Evolutionary conservation across 768 basidiomycete species (phyloP).

Genomic region (Tulasnella sp.): DNA sequence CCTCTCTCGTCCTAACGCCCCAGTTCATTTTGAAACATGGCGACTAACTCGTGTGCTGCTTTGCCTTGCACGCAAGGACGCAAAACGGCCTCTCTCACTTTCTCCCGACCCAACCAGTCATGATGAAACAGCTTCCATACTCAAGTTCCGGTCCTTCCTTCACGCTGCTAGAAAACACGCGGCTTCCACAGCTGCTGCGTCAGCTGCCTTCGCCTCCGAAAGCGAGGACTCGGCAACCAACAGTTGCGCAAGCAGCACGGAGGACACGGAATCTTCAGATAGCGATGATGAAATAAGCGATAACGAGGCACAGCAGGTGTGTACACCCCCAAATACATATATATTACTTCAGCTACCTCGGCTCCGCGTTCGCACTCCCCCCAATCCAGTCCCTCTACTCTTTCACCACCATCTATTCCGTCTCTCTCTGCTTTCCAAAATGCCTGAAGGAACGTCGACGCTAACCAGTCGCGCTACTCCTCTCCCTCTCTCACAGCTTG

Average conservation of each 20-base stretch:
- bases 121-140: background rate
- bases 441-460: constrained; percentile 9
- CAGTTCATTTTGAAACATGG: constrained; percentile 10
- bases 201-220: background rate
- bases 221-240: constrained; percentile 10
- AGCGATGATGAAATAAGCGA: constrained; percentile 12
- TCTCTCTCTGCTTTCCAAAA: background rate
- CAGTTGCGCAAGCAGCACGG: background rate
- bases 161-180: constrained; percentile 10
- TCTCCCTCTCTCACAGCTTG: constrained; percentile 2
- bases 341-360: background rate
- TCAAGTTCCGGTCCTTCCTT: constrained; percentile 5
- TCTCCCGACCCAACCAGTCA: background rate
- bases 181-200: constrained; percentile 7
- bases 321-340: background rate
- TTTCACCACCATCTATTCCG: background rate
- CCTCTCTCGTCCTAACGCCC: background rate
- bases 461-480: background rate
- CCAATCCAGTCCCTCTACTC: background rate
- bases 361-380: background rate
- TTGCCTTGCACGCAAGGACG: background rate
- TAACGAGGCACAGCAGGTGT: constrained; percentile 13
- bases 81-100: background rate
- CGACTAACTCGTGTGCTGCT: constrained; percentile 5
- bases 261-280: constrained; percentile 11